Evolutionary conservation across 139 green algal genomes (phyloP).

Genomic region (Picochlorum sp.): DNA sequence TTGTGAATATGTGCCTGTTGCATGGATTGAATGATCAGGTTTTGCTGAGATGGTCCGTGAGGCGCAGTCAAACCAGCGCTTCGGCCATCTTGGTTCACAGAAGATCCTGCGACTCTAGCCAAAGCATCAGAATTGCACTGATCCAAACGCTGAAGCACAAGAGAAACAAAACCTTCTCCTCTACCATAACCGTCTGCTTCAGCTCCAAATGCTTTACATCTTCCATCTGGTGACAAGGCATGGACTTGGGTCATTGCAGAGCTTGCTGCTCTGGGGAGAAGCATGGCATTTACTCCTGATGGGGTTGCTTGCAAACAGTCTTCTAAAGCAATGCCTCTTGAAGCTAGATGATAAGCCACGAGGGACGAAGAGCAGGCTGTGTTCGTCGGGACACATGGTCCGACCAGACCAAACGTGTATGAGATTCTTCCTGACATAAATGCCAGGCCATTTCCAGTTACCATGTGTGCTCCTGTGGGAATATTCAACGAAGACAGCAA

Average conservation of each 20-base stretch:
- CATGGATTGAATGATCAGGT: conserved; percentile 46
- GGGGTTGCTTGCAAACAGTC: conserved; percentile 36
- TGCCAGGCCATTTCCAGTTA: conserved; percentile 54
- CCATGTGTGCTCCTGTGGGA: conserved; percentile 53
- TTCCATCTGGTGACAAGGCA: conserved; percentile 49
- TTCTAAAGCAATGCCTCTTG: conserved; percentile 20
- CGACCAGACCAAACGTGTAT: conserved; percentile 68
- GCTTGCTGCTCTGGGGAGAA: conserved; percentile 49
- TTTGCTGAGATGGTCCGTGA: conserved; percentile 66
- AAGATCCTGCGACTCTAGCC: conserved; percentile 44
- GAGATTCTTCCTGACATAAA: conserved; percentile 72
- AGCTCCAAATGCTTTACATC: conserved; percentile 76
- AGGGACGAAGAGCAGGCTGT: conserved; percentile 76
- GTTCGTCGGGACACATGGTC: conserved; percentile 72
- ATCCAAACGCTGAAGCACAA: conserved; percentile 36
- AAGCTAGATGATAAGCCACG: conserved; percentile 66
- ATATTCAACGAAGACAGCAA: conserved; percentile 38
- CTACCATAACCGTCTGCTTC: conserved; percentile 77
- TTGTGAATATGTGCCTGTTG: conserved; percentile 5
- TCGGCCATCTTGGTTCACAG: conserved; percentile 85
- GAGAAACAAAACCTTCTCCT: conserved; percentile 59
- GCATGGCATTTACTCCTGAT: conserved; percentile 61
- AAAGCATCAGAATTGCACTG: conserved; percentile 2
- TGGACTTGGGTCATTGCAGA: conserved; percentile 57
- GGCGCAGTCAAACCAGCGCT: conserved; percentile 76